Evolutionary conservation across 2,329 filamentous ascomycete genomes (phyloP), one percentile per base, ranked within the genome.

Genomic region (Exserohilum rostratum): DNA sequence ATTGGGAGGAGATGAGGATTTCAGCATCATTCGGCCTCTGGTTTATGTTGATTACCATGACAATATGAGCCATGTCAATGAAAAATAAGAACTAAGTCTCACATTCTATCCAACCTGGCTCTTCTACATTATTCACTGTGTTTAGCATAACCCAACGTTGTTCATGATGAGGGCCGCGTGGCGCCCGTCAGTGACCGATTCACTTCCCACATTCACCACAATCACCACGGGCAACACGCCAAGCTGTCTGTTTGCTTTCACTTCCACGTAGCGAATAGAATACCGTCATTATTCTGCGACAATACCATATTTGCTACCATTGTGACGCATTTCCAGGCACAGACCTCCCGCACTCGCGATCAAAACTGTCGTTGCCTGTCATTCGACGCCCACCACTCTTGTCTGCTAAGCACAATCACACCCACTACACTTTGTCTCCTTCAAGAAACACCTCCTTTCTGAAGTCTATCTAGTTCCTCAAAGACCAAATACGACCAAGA

Each of bases 1-100:
- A 68, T 77, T 12, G 63, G 55, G 13, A 61, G 52, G 20, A 53
- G 27, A 10, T 46, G 47, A 45, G 9, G 17, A 31, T 18, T 3
- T 30, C 5, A 11, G 15, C 7, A 22, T 25, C 15, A 10, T 10
- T 34, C 29, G 15, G n/a, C 11, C 9, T 33, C 5, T 11, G 39
- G 25, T 13, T 17, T 5, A 3, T 7, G 3, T 18, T 9, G 6
- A 6, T 15, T 11, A 0, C 10, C 2, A 12, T 12, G 4, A 3
- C 4, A n/a, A 12, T n/a, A 12, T 27, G 12, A 10, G 1, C 5
- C n/a, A 15, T 33, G 22, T 20, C 10, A 11, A 20, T 17, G 15
- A 38, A 30, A 30, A 3, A 25, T 12, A 31, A 5, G 29, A 15
- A 3, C 31, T 20, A 12, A 17, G 18, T 5, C n/a, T 37, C 13